Conservation (phyloP, 257 asterid species). For the Solanum infundibuliforme region DNA sequence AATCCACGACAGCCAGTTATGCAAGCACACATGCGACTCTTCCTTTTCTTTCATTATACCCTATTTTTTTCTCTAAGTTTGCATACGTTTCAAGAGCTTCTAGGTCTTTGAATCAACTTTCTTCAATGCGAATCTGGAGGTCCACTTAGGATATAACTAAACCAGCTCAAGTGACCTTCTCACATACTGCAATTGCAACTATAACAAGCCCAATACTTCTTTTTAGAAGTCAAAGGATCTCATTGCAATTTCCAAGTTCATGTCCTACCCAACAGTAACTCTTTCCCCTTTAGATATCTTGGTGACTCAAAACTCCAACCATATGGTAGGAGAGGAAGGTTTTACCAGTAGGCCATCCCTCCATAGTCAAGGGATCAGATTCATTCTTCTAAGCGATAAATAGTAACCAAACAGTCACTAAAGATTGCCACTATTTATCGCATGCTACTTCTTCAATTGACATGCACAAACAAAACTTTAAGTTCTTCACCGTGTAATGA, state of each 20-base stretch:
- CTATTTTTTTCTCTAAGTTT: background rate
- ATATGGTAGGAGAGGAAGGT: background rate
- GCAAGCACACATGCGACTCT: background rate
- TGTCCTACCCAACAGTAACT: background rate
- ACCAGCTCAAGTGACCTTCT: background rate
- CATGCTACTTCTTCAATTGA: background rate
- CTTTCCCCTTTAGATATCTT: background rate
- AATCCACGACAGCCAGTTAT: background rate
- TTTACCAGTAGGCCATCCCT: background rate
- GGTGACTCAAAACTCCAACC: background rate
- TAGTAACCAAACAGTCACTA: background rate
- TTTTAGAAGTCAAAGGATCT: background rate
- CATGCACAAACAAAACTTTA: background rate
- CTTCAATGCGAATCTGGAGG: background rate
- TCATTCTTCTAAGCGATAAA: background rate
- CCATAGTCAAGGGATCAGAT: background rate
- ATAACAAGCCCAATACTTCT: background rate
- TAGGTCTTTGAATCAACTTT: background rate
- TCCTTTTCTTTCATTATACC: background rate
- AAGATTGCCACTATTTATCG: background rate
- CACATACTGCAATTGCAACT: background rate
- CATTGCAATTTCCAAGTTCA: background rate
- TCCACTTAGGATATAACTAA: background rate
- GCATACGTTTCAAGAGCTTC: background rate
- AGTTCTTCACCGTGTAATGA: background rate